Evolutionary conservation across 768 basidiomycete genomes (phyloP).

Genomic region (Hydnomerulius pinastri): DNA sequence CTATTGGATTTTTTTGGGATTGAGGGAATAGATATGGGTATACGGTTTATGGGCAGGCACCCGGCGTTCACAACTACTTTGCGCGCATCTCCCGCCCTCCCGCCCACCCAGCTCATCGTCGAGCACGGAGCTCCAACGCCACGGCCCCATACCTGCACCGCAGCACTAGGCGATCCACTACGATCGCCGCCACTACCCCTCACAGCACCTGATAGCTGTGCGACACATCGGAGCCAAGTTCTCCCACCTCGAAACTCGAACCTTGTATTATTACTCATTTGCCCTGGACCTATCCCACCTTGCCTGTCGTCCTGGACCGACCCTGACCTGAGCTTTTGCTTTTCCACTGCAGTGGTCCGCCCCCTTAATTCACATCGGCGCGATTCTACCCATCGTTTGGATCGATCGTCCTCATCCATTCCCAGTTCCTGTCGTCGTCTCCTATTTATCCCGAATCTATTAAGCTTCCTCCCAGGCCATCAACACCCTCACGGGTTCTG

Average conservation of each 20-base stretch:
- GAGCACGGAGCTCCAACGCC: conserved; percentile 27
- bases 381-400: conserved; percentile 20
- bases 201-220: conserved; percentile 23
- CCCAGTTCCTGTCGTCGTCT: conserved; percentile 9
- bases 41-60: conserved; percentile 13
- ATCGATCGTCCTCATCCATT: conserved; percentile 13
- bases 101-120: conserved; percentile 15
- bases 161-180: conserved; percentile 23
- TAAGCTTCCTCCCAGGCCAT: conserved; percentile 3
- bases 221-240: conserved; percentile 8
- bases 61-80: conserved; percentile 9
- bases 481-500: conserved; percentile 4
- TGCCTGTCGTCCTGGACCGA: conserved; percentile 19
- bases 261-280: conserved; percentile 39
- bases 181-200: conserved; percentile 20
- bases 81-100: conserved; percentile 9
- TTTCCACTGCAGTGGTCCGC: conserved; percentile 21
- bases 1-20: conserved; percentile 21
- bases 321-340: conserved; percentile 19
- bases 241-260: conserved; percentile 8
- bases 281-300: conserved; percentile 24
- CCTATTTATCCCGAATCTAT: conserved; percentile 30
- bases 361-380: conserved; percentile 16
- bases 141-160: conserved; percentile 6
- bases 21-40: conserved; percentile 19